These are phyloP conservation scores for Chytriomyces sp. DNA, from an alignment of 192 early-diverging fungal genomes.

Conservation along the genomic window DNA sequence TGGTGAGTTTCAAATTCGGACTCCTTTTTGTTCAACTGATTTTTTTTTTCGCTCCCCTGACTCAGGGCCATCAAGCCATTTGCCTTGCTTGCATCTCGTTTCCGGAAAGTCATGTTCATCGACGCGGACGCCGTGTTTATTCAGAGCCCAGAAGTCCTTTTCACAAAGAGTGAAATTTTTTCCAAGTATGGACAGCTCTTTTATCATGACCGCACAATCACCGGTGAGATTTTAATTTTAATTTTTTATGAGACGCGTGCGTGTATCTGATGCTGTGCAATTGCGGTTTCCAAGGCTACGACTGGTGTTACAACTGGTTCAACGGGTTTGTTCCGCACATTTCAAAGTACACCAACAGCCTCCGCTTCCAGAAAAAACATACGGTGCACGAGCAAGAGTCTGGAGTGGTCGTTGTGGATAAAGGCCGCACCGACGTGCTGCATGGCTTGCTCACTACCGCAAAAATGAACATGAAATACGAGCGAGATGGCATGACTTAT, in stretches of 20 bases:
- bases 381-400: slow-evolving; percentile 69
- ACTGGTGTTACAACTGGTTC: slow-evolving; percentile 57
- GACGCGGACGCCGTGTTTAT: slow-evolving; percentile 75
- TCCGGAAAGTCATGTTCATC: slow-evolving; percentile 67
- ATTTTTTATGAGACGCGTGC: slow-evolving; percentile 62
- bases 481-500: slow-evolving; percentile 38
- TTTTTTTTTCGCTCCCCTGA: slow-evolving; percentile 51
- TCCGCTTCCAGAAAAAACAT: slow-evolving; percentile 51
- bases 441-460: slow-evolving; percentile 62
- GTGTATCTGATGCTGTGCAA: slow-evolving; percentile 46
- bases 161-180: slow-evolving; percentile 43
- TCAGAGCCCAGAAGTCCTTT: slow-evolving; percentile 61
- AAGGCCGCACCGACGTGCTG: slow-evolving; percentile 47
- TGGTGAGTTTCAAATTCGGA: slow-evolving; percentile 56
- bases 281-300: slow-evolving; percentile 41
- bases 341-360: slow-evolving; percentile 46
- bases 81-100: slow-evolving; percentile 64
- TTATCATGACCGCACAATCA: slow-evolving; percentile 59
- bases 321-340: slow-evolving; percentile 56
- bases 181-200: slow-evolving; percentile 59
- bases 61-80: slow-evolving; percentile 60
- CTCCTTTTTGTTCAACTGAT: slow-evolving; percentile 62
- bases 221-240: slow-evolving; percentile 65
- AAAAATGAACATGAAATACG: slow-evolving; percentile 54
- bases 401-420: slow-evolving; percentile 70